phyloP scores from a whole-genome alignment of 768 basidiomycete genomes.

The Calocybe indica region DNA sequence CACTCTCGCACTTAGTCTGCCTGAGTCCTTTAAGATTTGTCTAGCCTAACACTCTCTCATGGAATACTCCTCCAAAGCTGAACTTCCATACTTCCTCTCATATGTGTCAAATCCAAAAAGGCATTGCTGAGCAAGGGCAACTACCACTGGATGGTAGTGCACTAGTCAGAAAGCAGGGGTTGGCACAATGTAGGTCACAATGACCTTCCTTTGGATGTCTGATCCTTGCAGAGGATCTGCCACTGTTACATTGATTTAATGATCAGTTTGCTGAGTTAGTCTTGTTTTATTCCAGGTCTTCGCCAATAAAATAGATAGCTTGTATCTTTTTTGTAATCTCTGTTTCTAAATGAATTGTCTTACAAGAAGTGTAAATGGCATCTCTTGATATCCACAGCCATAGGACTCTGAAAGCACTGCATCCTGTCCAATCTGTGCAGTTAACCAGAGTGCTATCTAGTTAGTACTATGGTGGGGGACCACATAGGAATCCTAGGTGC shows the following conservation, averaged over 20 bases:
- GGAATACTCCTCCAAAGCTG: conserved; percentile 70
- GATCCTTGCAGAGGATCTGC: conserved; percentile 28
- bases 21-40: too few species aligned
- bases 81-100: conserved; percentile 71
- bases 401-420: conserved; percentile 48
- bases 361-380: background rate
- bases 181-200: conserved; percentile 61
- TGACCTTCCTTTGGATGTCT: conserved; percentile 91
- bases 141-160: conserved; percentile 39
- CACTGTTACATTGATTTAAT: background rate
- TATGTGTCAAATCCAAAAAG: conserved; percentile 65
- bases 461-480: conserved; percentile 65
- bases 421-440: conserved; percentile 60
- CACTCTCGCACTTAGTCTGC: too few species aligned
- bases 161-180: conserved; percentile 74
- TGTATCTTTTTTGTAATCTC: background rate
- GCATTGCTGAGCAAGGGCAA: conserved; percentile 54
- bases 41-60: too few species aligned
- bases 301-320: background rate
- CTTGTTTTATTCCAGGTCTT: background rate
- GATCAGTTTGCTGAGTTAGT: background rate
- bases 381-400: conserved; percentile 30
- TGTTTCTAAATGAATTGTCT: background rate
- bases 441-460: conserved; percentile 57
- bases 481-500: conserved; percentile 54